These are phyloP conservation scores for Pyricularia pennisetigena DNA, from an alignment of 2,329 filamentous ascomycete species.

Conservation along the genomic window DNA sequence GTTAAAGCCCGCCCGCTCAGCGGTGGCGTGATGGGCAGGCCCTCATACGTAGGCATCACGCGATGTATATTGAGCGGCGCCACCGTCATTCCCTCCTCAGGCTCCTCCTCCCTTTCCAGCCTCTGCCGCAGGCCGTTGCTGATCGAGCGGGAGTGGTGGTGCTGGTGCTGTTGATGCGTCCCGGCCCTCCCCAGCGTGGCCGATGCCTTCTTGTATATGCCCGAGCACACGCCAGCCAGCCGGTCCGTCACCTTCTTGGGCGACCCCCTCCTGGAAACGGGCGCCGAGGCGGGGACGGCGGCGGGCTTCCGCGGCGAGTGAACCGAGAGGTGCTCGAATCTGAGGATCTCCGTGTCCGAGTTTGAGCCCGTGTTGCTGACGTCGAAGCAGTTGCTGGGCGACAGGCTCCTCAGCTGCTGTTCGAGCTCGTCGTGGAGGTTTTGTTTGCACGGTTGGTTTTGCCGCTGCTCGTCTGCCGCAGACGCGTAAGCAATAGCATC, in stretches of 20 bases:
- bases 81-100: neutral
- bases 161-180: neutral
- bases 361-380: slow-evolving; percentile 13
- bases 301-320: slow-evolving; percentile 13
- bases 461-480: neutral
- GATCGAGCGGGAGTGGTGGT: neutral
- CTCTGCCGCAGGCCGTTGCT: slow-evolving; percentile 3
- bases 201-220: neutral
- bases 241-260: neutral
- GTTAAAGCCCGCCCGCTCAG: slow-evolving; percentile 4
- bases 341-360: slow-evolving; percentile 21
- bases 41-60: slow-evolving; percentile 5
- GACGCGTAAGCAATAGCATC: neutral
- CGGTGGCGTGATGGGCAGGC: slow-evolving; percentile 10
- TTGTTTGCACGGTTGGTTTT: slow-evolving; percentile 4
- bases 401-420: neutral
- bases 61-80: neutral
- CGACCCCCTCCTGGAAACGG: neutral
- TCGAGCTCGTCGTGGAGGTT: neutral
- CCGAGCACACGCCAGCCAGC: neutral
- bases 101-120: slow-evolving; percentile 2
- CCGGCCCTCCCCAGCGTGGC: slow-evolving; percentile 7
- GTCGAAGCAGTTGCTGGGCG: slow-evolving; percentile 6
- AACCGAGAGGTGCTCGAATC: slow-evolving; percentile 22
- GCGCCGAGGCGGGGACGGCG: neutral